Evolutionary conservation across 2,329 filamentous ascomycete genomes (phyloP).

Genomic region (Fusarium transvaalense): DNA sequence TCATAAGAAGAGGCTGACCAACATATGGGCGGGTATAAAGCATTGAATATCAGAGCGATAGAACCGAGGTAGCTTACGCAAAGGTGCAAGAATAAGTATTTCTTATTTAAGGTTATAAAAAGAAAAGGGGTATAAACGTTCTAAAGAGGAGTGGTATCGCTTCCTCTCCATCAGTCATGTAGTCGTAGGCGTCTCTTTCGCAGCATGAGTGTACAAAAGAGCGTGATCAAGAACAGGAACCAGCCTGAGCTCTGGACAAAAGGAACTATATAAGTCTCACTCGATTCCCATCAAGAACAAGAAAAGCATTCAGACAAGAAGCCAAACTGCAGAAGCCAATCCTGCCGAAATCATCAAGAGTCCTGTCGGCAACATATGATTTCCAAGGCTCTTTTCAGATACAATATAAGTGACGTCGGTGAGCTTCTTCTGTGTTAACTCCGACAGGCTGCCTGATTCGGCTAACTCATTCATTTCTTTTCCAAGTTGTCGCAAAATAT

Average conservation of each 20-base stretch:
- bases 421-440: constrained; percentile 50
- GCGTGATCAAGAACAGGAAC: constrained; percentile 23
- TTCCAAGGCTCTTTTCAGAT: constrained; percentile 48
- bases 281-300: not conserved
- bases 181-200: constrained; percentile 13
- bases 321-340: constrained; percentile 34
- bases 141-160: constrained; percentile 18
- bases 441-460: constrained; percentile 56
- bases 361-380: constrained; percentile 30
- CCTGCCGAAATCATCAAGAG: constrained; percentile 23
- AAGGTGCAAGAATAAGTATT: constrained; percentile 46
- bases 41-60: constrained; percentile 45
- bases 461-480: constrained; percentile 63
- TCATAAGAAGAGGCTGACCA: constrained; percentile 20
- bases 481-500: constrained; percentile 67
- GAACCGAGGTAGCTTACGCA: constrained; percentile 42
- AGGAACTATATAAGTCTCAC: constrained; percentile 2
- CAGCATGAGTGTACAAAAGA: constrained; percentile 10
- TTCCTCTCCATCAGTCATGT: constrained; percentile 30
- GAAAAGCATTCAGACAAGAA: constrained; percentile 21
- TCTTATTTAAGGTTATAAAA: constrained; percentile 43
- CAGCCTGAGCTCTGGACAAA: constrained; percentile 32
- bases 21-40: constrained; percentile 34
- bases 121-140: constrained; percentile 41
- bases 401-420: constrained; percentile 54